Percentiles rank a stretch among this genome's conserved stretches.
These are phyloP conservation scores for Taphrina deformans DNA, from an alignment of 1,139 yeast species.

Conservation along the genomic window DNA sequence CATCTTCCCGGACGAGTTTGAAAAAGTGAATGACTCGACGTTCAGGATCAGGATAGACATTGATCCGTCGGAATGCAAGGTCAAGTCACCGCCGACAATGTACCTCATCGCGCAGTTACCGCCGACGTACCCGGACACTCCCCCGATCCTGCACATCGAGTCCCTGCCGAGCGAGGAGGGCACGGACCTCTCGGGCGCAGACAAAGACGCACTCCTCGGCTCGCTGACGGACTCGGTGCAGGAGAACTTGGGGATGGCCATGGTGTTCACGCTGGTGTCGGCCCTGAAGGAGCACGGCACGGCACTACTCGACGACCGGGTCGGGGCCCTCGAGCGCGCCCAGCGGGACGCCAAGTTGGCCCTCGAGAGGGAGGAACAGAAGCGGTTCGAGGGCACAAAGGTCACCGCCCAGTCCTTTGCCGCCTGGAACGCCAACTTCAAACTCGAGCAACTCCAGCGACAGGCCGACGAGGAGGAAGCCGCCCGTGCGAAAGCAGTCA, in stretches of 20 bases:
- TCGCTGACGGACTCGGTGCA: constrained; percentile 62
- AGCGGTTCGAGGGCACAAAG: constrained; percentile 65
- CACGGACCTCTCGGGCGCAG: constrained; percentile 42
- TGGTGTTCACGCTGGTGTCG: constrained; percentile 74
- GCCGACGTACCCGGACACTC: constrained; percentile 21
- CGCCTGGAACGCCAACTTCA: constrained; percentile 67
- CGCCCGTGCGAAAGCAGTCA: constrained; percentile 48
- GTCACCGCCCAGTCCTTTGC: constrained; percentile 71
- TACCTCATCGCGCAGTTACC: constrained; percentile 21
- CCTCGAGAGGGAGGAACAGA: constrained; percentile 60
- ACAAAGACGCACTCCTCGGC: constrained; percentile 47
- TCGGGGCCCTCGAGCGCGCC: constrained; percentile 56
- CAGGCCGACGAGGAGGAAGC: constrained; percentile 46
- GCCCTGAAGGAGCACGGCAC: constrained; percentile 79
- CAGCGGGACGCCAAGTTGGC: constrained; percentile 55
- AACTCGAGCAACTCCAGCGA: constrained; percentile 50
- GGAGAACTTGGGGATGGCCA: constrained; percentile 78
- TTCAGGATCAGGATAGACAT: constrained; percentile 31
- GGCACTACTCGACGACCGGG: constrained; percentile 54
- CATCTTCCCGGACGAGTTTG: constrained; percentile 35
- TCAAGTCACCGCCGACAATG: constrained; percentile 5
- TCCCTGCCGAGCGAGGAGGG: constrained; percentile 40
- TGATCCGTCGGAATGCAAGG: constrained; percentile 13
- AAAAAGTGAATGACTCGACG: constrained; percentile 17
- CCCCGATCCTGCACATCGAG: constrained; percentile 26